phyloP scores from a whole-genome alignment of 257 asterid genomes.

The Gentiana dahurica region DNA sequence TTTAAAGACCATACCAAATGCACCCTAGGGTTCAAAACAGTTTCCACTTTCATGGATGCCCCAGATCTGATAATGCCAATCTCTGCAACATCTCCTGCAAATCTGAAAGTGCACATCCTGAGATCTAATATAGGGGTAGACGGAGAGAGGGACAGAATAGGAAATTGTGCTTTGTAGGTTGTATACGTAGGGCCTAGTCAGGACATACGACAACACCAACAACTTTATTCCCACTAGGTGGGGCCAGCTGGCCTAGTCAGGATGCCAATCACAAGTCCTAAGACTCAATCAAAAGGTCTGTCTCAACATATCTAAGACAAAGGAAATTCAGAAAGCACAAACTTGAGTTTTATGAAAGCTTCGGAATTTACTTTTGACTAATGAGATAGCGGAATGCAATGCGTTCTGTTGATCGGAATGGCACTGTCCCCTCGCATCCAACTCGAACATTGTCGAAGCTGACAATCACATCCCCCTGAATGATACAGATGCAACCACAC shows the following conservation, averaged over 20 bases:
- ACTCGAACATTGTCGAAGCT: conserved; percentile 83
- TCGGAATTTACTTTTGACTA: conserved; percentile 37
- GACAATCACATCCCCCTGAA: conserved; percentile 90
- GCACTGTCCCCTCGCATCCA: conserved; percentile 95
- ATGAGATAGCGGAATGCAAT: conserved; percentile 93
- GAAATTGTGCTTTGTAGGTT: background rate
- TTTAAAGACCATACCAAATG: conserved; percentile 49
- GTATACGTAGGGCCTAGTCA: background rate
- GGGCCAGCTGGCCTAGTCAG: too few relatives aligned
- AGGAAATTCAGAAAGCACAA: background rate
- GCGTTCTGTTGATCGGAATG: conserved; percentile 83
- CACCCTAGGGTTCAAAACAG: conserved; percentile 56
- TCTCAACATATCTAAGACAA: background rate
- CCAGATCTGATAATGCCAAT: conserved; percentile 86
- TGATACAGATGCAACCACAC: conserved; percentile 1
- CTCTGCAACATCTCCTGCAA: conserved; percentile 73
- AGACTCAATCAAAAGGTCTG: too few relatives aligned
- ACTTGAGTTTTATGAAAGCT: background rate
- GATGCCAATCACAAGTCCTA: too few relatives aligned
- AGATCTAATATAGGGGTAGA: conserved; percentile 4
- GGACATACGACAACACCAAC: background rate
- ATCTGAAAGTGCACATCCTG: conserved; percentile 31
- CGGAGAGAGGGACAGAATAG: background rate
- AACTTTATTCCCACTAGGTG: too few relatives aligned
- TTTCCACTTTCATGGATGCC: conserved; percentile 54